Evolutionary conservation across 75 land plant species (phyloP).

Genomic region (Sequoiadendron giganteum): DNA sequence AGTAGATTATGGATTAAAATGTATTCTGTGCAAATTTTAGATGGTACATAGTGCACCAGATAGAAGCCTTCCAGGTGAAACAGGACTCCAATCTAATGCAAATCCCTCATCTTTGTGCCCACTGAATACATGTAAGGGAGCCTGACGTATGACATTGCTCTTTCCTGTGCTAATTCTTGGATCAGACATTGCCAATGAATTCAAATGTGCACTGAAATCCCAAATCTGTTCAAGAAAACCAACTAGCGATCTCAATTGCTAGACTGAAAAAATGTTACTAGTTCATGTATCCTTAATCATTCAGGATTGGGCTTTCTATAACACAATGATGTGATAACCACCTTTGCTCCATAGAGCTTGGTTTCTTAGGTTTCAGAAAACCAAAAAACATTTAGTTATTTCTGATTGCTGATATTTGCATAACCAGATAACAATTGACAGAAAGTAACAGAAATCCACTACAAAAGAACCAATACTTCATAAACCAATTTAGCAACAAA

Average conservation of each 20-base stretch:
- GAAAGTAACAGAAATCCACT: not conserved
- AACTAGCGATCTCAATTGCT: not conserved
- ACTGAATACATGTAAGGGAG: conserved; percentile 70
- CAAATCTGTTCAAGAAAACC: conserved; percentile 57
- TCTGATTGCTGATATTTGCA: not conserved
- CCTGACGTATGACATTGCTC: conserved; percentile 34
- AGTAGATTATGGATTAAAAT: not conserved
- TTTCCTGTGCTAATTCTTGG: conserved; percentile 32
- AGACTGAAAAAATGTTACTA: not conserved
- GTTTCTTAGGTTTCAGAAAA: no score
- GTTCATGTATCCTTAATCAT: not conserved
- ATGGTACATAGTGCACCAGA: conserved; percentile 51
- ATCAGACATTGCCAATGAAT: conserved; percentile 60
- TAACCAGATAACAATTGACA: not conserved
- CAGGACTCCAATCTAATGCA: conserved; percentile 94
- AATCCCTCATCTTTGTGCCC: conserved; percentile 97
- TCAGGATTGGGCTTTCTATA: not conserved
- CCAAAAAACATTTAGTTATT: no score
- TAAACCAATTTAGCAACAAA: not conserved
- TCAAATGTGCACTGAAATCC: conserved; percentile 76
- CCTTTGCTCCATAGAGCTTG: not conserved
- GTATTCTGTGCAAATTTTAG: not conserved
- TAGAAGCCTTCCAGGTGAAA: conserved; percentile 74
- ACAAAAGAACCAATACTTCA: not conserved
- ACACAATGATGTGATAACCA: not conserved